Evolutionary conservation across 2,329 filamentous ascomycete genomes (phyloP).

Genomic region (Geosmithia flava): DNA sequence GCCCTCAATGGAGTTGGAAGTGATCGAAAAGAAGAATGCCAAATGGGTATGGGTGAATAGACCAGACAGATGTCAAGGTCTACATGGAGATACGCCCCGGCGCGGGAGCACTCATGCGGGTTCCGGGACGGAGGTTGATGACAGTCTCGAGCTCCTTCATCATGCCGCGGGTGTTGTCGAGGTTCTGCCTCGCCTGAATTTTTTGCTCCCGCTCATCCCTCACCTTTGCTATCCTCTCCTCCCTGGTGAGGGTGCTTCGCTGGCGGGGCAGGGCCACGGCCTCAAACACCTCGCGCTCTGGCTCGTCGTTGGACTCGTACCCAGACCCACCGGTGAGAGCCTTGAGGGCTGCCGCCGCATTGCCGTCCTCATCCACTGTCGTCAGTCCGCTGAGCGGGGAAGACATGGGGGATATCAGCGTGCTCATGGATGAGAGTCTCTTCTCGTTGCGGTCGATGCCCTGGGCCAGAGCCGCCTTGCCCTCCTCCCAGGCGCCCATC

Average conservation of each 20-base stretch:
- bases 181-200: slow-evolving; percentile 57
- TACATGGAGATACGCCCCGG: slow-evolving; percentile 29
- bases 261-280: slow-evolving; percentile 65
- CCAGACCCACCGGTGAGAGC: slow-evolving; percentile 63
- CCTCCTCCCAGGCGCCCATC: slow-evolving; percentile 76
- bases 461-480: slow-evolving; percentile 68
- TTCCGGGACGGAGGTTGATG: slow-evolving; percentile 45
- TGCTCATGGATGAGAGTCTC: slow-evolving; percentile 50
- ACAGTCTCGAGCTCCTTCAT: slow-evolving; percentile 85
- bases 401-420: slow-evolving; percentile 42
- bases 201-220: slow-evolving; percentile 73
- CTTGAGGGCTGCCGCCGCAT: slow-evolving; percentile 52
- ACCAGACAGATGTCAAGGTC: not conserved
- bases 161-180: slow-evolving; percentile 80
- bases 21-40: not conserved
- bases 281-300: slow-evolving; percentile 77
- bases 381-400: slow-evolving; percentile 55
- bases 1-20: not conserved
- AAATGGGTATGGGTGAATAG: not conserved
- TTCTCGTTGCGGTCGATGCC: slow-evolving; percentile 75
- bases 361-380: slow-evolving; percentile 39
- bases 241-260: slow-evolving; percentile 61
- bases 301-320: slow-evolving; percentile 42
- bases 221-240: slow-evolving; percentile 80
- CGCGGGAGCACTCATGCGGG: slow-evolving; percentile 21